Conservation (phyloP, 768 basidiomycete species). For the Leucosporidium yakuticum region DNA sequence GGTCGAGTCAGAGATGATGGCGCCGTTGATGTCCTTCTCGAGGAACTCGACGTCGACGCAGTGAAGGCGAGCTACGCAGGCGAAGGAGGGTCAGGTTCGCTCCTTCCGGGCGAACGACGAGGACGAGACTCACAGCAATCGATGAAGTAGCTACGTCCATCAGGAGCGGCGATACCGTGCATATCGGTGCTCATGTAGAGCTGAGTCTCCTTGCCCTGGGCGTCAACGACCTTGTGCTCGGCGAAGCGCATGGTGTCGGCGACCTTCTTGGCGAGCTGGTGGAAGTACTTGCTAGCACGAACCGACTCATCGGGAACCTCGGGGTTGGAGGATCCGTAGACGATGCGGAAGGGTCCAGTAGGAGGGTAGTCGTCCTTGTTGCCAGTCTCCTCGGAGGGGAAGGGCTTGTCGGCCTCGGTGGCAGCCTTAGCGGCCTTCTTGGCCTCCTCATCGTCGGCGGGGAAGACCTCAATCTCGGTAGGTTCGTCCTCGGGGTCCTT, state of each 20-base stretch:
- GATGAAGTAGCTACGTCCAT: slow-evolving; percentile 47
- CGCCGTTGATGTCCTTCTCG: slow-evolving; percentile 44
- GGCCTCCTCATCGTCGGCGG: slow-evolving; percentile 24
- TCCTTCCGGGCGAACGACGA: neutral
- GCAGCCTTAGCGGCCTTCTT: slow-evolving; percentile 25
- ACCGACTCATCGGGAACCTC: slow-evolving; percentile 41
- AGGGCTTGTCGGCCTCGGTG: slow-evolving; percentile 25
- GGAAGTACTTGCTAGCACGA: slow-evolving; percentile 37
- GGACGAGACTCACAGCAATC: slow-evolving; percentile 41
- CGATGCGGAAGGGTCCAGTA: slow-evolving; percentile 45
- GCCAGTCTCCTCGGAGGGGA: slow-evolving; percentile 32
- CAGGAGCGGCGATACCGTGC: slow-evolving; percentile 48
- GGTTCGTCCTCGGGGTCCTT: slow-evolving; percentile 38
- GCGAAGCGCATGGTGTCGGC: slow-evolving; percentile 44
- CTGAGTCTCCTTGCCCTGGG: slow-evolving; percentile 41
- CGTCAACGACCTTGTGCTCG: slow-evolving; percentile 44
- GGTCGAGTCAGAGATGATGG: slow-evolving; percentile 6
- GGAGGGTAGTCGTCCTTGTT: slow-evolving; percentile 42
- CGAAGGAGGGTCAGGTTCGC: neutral
- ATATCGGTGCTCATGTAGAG: slow-evolving; percentile 47
- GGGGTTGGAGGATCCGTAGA: slow-evolving; percentile 47
- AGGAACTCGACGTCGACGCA: slow-evolving; percentile 49
- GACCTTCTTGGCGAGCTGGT: slow-evolving; percentile 45
- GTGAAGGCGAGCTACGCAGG: slow-evolving; percentile 40
- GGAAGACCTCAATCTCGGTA: slow-evolving; percentile 16